Conservation (phyloP, 2,329 filamentous ascomycete species). For the Plectosphaerella plurivora region DNA sequence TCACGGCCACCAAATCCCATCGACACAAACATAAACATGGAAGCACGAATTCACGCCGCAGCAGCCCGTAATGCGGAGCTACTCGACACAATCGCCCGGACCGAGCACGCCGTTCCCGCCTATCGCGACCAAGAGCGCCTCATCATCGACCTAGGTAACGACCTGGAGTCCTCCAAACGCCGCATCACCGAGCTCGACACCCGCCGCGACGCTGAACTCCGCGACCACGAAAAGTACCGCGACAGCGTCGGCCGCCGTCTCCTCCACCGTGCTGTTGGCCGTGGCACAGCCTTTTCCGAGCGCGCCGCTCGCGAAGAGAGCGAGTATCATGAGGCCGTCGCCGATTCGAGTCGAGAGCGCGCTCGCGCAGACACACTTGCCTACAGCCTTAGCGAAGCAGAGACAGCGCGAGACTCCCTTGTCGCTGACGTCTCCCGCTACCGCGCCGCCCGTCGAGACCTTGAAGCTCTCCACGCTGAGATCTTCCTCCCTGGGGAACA, state of each 20-base stretch:
- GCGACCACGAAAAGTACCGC: conserved; percentile 48
- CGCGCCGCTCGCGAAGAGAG: conserved; percentile 48
- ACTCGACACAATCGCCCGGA: conserved; percentile 39
- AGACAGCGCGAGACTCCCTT: conserved; percentile 26
- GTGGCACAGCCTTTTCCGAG: conserved; percentile 42
- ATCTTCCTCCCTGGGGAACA: conserved; percentile 45
- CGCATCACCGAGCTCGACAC: conserved; percentile 32
- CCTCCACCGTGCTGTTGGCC: conserved; percentile 44
- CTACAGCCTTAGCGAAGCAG: conserved; percentile 33
- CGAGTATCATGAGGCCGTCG: conserved; percentile 49
- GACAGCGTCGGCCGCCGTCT: conserved; percentile 48
- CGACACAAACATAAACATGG: no score
- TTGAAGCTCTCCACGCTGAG: conserved; percentile 45
- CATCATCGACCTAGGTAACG: conserved; percentile 37
- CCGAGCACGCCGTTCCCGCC: conserved; percentile 41
- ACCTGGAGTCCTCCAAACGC: conserved; percentile 29
- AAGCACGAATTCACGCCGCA: conserved; percentile 13
- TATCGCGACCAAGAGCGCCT: conserved; percentile 40
- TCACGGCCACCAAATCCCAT: no score
- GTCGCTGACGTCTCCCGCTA: conserved; percentile 29
- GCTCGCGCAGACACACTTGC: conserved; percentile 35
- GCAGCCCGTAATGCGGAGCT: conserved; percentile 36
- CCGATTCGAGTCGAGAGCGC: conserved; percentile 40
- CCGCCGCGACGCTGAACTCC: conserved; percentile 40
- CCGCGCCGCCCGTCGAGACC: conserved; percentile 34